Conservation (phyloP, 768 basidiomycete species). For the Pleurotus eryngii region DNA sequence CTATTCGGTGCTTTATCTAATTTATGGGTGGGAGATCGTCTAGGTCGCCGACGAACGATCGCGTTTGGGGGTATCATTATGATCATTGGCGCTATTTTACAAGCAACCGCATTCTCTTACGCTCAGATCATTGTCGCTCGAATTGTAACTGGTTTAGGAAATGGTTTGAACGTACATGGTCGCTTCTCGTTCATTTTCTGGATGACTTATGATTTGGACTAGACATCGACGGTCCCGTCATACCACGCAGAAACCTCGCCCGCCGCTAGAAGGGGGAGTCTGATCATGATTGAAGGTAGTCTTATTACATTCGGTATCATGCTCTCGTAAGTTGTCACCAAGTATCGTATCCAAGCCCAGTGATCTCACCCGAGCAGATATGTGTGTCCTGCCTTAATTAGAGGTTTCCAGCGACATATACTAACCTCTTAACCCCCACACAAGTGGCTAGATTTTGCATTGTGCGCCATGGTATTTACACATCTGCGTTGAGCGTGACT, state of each 20-base stretch:
- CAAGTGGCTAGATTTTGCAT: slow-evolving; percentile 63
- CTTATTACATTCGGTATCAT: background rate
- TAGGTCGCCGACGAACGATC: slow-evolving; percentile 47
- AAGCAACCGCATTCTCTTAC: slow-evolving; percentile 41
- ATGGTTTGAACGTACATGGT: background rate
- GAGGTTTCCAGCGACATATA: too few relatives aligned
- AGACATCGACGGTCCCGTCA: slow-evolving; percentile 48
- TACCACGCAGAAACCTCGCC: slow-evolving; percentile 54
- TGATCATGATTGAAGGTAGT: slow-evolving; percentile 41
- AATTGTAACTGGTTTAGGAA: slow-evolving; percentile 37
- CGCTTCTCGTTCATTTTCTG: background rate
- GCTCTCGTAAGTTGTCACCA: background rate
- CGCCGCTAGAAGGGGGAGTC: slow-evolving; percentile 43
- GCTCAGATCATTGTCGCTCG: slow-evolving; percentile 48
- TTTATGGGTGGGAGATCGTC: slow-evolving; percentile 46
- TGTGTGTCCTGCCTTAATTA: too few relatives aligned
- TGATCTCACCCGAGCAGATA: too few relatives aligned
- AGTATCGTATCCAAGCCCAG: too few relatives aligned
- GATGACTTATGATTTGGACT: slow-evolving; percentile 25
- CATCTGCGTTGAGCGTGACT: background rate
- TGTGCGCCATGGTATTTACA: slow-evolving; percentile 32
- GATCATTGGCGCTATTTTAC: slow-evolving; percentile 50
- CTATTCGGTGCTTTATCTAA: slow-evolving; percentile 62
- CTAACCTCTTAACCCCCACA: background rate
- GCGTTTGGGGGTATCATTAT: slow-evolving; percentile 48